Base-by-base conservation (phyloP, 306 rosid species). In the Vigna radiata region DNA sequence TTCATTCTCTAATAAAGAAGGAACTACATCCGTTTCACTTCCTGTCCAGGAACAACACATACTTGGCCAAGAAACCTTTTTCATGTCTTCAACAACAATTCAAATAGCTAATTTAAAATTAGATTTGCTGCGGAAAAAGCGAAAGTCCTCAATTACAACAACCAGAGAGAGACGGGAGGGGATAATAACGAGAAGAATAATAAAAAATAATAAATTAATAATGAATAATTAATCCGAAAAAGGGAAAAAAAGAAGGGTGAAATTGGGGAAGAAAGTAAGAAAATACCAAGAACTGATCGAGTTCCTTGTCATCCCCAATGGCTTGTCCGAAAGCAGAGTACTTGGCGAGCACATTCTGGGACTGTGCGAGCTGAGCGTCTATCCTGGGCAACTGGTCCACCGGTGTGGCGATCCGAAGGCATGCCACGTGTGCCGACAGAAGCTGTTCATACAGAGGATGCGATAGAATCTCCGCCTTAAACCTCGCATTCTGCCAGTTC, bases 371-470 rank as follows among this genome's bases (percentile, higher is more conserved):
- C 91, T 95, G 97, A 19, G 97, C 98, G 52, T 95, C 98, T 75
- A 95, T 95, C 82, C 97, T 92, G 1, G 99, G 97, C 78, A 95
- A 72, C 90, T 95, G 99, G 81, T 95, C 97, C 11, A 95, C 99
- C 52, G 98, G 99, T 19, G 99, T 95, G 33, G 99, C 98, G 84
- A 95, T 95, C 82, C 98, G 87, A 21, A 95, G 86, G 78, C 99
- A 95, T 17, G 97, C 90, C 71, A 95, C 99, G 70, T 92, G 98
- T 3, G 99, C 98, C 48, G 98, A 92, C 8, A 95, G 88, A 52
- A 95, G 88, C 77, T 91, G 97, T 49, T 95, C 98, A 50, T 95
- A 95, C 12, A 95, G 85, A 41, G 98, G 99, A 58, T 95, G 97
- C 0, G 89, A 60, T 15, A 95, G 85, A 84, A 95, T 89, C 90